These are phyloP conservation scores for Cordyceps farinosa DNA, from an alignment of 2,329 filamentous ascomycete species.

Conservation along the genomic window DNA sequence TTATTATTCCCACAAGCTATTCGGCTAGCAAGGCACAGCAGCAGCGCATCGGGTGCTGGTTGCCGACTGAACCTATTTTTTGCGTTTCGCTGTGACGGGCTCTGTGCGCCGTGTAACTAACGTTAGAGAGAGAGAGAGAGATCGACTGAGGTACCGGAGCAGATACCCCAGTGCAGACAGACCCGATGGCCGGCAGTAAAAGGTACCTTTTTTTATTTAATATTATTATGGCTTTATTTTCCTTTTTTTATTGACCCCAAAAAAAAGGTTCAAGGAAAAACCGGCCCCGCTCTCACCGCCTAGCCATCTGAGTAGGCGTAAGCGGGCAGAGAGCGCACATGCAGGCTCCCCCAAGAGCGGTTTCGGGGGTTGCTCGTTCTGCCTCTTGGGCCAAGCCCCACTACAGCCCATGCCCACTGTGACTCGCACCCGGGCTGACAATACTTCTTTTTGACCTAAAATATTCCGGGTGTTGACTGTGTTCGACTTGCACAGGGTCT, in stretches of 20 bases:
- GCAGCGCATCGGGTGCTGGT: background rate
- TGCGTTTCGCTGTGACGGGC: background rate
- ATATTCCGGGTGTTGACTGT: background rate
- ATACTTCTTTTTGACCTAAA: background rate
- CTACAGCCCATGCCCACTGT: background rate
- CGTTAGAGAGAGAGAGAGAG: no score
- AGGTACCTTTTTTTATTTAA: no score
- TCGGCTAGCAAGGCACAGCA: conserved; percentile 5
- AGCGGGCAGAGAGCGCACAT: background rate
- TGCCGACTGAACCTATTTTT: conserved; percentile 5
- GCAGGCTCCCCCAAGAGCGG: conserved; percentile 10
- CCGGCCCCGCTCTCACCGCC: conserved; percentile 1
- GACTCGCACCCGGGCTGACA: background rate
- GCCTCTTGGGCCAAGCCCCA: conserved; percentile 19
- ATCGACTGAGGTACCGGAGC: no score
- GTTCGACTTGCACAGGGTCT: background rate
- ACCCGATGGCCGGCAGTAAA: no score
- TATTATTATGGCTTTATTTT: no score
- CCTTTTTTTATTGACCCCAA: no score
- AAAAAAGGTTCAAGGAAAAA: no score
- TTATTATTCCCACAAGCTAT: background rate
- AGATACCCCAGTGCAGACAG: no score
- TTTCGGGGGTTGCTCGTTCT: conserved; percentile 19
- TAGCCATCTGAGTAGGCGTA: background rate
- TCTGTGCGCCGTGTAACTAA: background rate